A percentile compares a stretch with the other conserved stretches of the same genome.
Conservation (phyloP, 2,329 filamentous ascomycete genomes). For the Phaeophleospora eucalypticola region DNA sequence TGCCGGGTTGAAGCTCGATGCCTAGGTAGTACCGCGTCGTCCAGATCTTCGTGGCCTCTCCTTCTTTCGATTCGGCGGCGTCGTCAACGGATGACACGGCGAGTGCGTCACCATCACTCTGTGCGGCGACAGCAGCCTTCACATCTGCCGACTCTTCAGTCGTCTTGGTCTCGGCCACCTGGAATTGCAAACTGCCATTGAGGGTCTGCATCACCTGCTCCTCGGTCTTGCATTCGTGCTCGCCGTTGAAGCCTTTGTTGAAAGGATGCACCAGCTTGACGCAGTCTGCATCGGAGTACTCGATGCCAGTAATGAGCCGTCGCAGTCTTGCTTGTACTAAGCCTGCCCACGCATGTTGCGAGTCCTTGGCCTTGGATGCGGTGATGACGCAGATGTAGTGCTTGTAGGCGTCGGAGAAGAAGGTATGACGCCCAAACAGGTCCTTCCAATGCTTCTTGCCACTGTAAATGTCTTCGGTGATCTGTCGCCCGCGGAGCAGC, state of each 20-base stretch:
- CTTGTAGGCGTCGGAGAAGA: slow-evolving; percentile 90
- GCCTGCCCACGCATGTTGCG: slow-evolving; percentile 82
- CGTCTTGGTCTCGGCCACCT: slow-evolving; percentile 55
- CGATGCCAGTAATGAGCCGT: slow-evolving; percentile 75
- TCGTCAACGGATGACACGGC: slow-evolving; percentile 30
- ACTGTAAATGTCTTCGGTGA: slow-evolving; percentile 73
- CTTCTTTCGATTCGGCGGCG: slow-evolving; percentile 32
- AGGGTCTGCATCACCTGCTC: slow-evolving; percentile 60
- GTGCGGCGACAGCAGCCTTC: slow-evolving; percentile 46
- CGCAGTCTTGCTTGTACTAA: slow-evolving; percentile 91
- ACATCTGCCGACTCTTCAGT: slow-evolving; percentile 50
- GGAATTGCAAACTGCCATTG: slow-evolving; percentile 58
- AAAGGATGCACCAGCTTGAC: slow-evolving; percentile 85
- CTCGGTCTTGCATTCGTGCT: slow-evolving; percentile 64
- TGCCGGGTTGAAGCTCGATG: slow-evolving; percentile 59
- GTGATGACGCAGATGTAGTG: slow-evolving; percentile 90
- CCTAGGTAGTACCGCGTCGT: slow-evolving; percentile 96
- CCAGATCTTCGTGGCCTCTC: slow-evolving; percentile 58
- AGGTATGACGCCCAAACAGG: slow-evolving; percentile 82
- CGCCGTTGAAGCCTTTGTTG: slow-evolving; percentile 85
- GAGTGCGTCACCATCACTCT: slow-evolving; percentile 39
- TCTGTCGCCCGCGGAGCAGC: slow-evolving; percentile 69
- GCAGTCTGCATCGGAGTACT: slow-evolving; percentile 63
- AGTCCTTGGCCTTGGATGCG: slow-evolving; percentile 76
- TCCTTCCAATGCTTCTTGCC: slow-evolving; percentile 80